phyloP scores from a whole-genome alignment of 495 filamentous ascomycete genomes.

The Daldinia decipiens region DNA sequence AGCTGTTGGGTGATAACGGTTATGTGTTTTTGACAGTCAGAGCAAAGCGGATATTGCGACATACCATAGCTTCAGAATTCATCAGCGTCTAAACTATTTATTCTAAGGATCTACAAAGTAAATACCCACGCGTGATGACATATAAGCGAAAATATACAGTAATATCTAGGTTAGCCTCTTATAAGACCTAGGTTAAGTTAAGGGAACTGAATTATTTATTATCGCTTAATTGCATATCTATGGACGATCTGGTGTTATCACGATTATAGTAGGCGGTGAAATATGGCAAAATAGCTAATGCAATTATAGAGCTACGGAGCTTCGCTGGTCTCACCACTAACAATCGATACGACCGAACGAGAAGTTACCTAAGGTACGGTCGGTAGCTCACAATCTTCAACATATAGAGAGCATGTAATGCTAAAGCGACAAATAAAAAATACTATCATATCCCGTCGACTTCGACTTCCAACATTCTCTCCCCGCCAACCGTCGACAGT shows the following conservation, averaged over 20 bases:
- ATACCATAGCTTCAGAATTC: slow-evolving; percentile 15
- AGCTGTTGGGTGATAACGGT: not conserved
- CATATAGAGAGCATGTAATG: slow-evolving; percentile 35
- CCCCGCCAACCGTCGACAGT: slow-evolving; percentile 12
- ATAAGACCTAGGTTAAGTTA: not conserved
- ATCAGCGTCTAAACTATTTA: slow-evolving; percentile 7
- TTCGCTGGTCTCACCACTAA: slow-evolving; percentile 13
- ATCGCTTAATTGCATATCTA: not conserved
- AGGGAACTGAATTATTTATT: not conserved
- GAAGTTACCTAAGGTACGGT: not conserved
- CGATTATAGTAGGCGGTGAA: slow-evolving; percentile 25
- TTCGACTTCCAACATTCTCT: not conserved
- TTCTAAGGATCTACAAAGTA: not conserved
- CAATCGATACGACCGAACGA: slow-evolving; percentile 14
- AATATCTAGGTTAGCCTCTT: not conserved
- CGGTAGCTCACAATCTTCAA: not conserved
- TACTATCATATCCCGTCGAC: not conserved
- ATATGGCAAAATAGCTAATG: slow-evolving; percentile 25
- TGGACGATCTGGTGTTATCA: not conserved
- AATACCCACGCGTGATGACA: not conserved
- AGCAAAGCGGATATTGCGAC: not conserved
- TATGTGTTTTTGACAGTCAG: not conserved
- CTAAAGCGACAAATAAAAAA: not conserved
- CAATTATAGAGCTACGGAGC: slow-evolving; percentile 32
- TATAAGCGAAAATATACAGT: not conserved